These are phyloP conservation scores for Hippophae tibetana DNA, from an alignment of 306 rosid species.

Conservation along the genomic window DNA sequence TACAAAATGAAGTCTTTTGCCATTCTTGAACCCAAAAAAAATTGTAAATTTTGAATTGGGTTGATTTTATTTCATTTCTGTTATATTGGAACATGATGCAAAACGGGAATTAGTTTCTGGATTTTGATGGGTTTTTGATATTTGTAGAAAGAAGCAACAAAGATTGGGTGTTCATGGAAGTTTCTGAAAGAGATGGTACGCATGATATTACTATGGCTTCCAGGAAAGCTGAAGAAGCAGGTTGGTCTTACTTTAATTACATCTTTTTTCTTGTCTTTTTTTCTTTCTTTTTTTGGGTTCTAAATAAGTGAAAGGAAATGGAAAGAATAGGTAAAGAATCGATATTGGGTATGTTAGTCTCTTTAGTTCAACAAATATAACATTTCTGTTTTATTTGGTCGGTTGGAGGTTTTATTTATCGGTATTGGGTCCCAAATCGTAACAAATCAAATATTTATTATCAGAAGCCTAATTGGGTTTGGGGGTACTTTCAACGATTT, in stretches of 20 bases:
- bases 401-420: background rate
- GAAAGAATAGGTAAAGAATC: background rate
- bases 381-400: too few relatives aligned
- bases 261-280: background rate
- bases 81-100: background rate
- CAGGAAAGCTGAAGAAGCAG: slow-evolving; percentile 92
- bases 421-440: background rate
- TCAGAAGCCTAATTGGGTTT: too few relatives aligned
- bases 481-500: background rate
- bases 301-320: background rate
- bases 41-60: background rate
- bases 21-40: too few relatives aligned
- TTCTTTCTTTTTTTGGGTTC: slow-evolving; percentile 6
- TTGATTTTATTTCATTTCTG: background rate
- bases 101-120: background rate
- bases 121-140: slow-evolving; percentile 4
- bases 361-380: background rate
- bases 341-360: background rate
- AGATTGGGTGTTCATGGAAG: slow-evolving; percentile 38
- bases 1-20: too few relatives aligned
- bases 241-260: slow-evolving; percentile 22
- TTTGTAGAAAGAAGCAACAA: slow-evolving; percentile 15
- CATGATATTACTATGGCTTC: slow-evolving; percentile 72
- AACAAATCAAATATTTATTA: too few relatives aligned
- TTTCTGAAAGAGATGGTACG: slow-evolving; percentile 32